Base-by-base conservation (phyloP, 176 grass and related monocot genomes). In the Cenchrus purpureus region DNA sequence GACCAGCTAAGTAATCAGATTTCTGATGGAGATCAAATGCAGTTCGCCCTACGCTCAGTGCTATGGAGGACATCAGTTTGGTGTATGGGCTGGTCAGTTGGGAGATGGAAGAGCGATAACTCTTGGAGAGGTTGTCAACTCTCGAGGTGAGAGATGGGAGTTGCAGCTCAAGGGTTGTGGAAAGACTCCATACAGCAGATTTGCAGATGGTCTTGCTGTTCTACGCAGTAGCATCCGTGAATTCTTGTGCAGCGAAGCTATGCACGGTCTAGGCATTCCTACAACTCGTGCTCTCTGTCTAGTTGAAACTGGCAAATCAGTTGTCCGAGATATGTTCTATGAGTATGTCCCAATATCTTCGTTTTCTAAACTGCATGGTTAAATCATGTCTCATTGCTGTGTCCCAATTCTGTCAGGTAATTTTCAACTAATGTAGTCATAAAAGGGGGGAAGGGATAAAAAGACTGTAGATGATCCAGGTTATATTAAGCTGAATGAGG, bases 1-100 rank as follows among this genome's bases (percentile, higher is more conserved):
- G n/a, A 29, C 67, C 45, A 20, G 20, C 34, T 54, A 43, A 42
- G 54, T 77, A n/a, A 83, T 73, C 44, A 13, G 76, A 29, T 17
- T 17, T 19, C 28, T 76, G 53, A 49, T 91, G 44, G 32, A 55
- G 62, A 79, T 87, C 54, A 55, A 88, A 9, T 94, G 78, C 87
- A 98, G 93, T 61, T 86, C 87, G 46, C 83, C 91, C 11, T 98
- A 98, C 83, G 93, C 96, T 56, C 96, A 98, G 66, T 98, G 96
- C 61, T 98, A 98, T 61, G 96, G 96, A 20, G 96, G 96, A 22
- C 96, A 98, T 83, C 96, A 98, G 58, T 98, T 98, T 85, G 96
- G 96, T 48, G 82, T 76, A 80, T 98, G 96, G 96, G 96, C 96
- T 87, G 93, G 96, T 77, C 96, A 98, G 42, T 76, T 98, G 74